Evolutionary conservation across 441 rosid genomes (phyloP), one percentile per base, ranked within the genome.

Genomic region (Breynia disticha): DNA sequence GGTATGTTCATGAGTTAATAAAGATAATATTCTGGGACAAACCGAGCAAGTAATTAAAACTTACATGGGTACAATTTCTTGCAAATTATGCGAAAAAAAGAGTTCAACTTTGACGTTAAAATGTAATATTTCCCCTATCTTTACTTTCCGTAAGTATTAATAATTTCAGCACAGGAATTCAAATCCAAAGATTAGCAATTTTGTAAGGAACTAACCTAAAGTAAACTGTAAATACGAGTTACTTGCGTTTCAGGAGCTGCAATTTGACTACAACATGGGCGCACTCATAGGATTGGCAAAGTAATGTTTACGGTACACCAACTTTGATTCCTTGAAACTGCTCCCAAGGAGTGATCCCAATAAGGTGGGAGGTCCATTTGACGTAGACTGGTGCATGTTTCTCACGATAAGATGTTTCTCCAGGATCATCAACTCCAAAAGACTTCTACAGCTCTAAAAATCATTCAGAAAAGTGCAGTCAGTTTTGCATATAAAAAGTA

Each of bases 401-500:
- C 79, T 79, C 58, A 76, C 76, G 1, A 62, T 68, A 6, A 84
- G 66, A 70, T 89, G 88, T 60, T 71, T 71, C 16, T 93, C 95
- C 56, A 83, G 73, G 64, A 72, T 72, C 96, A 89, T 89, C 60
- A 77, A 72, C 71, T 86, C 85, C 76, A 93, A 46, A 56, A 89
- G 71, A 63, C 61, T 76, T 73, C 81, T 72, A 66, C 95, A 84
- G 62, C 90, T 87, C 97, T 93, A 17, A 66, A n/a, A 61, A 35
- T 48, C 1, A 55, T 56, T 46, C 13, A 15, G 47, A 60, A 56
- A 44, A 45, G 19, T n/a, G 51, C 50, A 14, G 19, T 45, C 22
- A 22, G 15, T 15, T 19, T 46, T 62, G 10, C 20, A 19, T 12
- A n/a, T 15, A 4, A 46, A 47, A 7, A 42, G 48, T 24, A 44